Percentiles rank a stretch among this genome's conserved stretches.
Conservation (phyloP, 257 asterid genomes). For the Solanum etuberosum region DNA sequence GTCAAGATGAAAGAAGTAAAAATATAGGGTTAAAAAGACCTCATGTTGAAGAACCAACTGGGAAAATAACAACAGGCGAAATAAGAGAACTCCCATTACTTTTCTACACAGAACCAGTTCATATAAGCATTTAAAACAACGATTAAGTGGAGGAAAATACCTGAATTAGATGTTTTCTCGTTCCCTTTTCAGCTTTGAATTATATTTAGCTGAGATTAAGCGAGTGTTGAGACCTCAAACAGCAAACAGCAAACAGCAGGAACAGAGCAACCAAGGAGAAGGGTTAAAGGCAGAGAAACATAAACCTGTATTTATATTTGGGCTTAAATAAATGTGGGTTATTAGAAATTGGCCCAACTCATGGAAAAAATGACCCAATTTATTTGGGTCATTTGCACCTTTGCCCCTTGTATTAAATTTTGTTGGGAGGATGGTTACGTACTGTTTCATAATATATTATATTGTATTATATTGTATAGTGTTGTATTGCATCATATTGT, state of each 20-base stretch:
- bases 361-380: background rate
- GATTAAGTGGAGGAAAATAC: background rate
- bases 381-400: background rate
- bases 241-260: background rate
- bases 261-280: background rate
- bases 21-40: background rate
- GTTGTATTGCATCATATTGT: accelerated
- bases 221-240: background rate
- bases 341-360: background rate
- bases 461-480: no score
- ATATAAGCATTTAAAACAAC: background rate
- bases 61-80: background rate
- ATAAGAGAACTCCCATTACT: background rate
- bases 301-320: background rate
- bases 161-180: background rate
- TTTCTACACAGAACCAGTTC: background rate
- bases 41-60: background rate
- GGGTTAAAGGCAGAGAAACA: background rate
- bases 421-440: background rate
- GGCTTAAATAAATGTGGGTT: background rate
- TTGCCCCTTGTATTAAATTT: background rate
- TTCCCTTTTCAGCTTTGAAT: background rate
- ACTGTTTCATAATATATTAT: no score
- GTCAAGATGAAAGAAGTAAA: background rate
- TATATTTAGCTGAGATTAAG: background rate